Evolutionary conservation across 2,329 filamentous ascomycete genomes (phyloP).

Genomic region (Aspergillus proliferans): DNA sequence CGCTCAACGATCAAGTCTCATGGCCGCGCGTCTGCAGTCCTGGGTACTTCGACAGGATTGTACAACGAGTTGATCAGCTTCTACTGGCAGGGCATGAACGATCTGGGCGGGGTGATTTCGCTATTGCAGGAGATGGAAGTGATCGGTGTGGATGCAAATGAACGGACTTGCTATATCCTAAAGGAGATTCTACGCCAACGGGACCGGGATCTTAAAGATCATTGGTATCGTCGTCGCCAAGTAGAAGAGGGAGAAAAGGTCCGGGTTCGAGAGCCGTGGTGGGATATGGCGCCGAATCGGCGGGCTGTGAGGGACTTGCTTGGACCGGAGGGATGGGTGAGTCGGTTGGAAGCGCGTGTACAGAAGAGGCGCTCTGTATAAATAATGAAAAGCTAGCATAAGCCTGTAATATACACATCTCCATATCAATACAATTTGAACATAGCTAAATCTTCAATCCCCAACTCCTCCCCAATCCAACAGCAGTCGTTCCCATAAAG

Average conservation of each 20-base stretch:
- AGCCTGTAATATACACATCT: not conserved
- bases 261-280: constrained; percentile 19
- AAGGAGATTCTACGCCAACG: constrained; percentile 23
- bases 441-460: constrained; percentile 65
- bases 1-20: constrained; percentile 35
- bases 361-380: constrained; percentile 4
- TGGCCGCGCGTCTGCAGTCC: constrained; percentile 37
- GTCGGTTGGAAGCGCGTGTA: constrained; percentile 12
- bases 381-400: not conserved
- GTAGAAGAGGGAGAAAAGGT: not conserved
- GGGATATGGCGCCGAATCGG: constrained; percentile 26
- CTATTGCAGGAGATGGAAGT: constrained; percentile 41
- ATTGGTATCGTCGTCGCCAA: constrained; percentile 6
- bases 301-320: constrained; percentile 22
- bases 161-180: constrained; percentile 27
- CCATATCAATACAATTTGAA: constrained; percentile 1
- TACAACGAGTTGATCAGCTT: constrained; percentile 42
- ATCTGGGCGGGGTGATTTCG: constrained; percentile 34
- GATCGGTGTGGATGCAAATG: constrained; percentile 34
- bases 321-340: constrained; percentile 22
- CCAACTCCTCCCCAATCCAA: constrained; percentile 84
- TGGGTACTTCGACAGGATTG: constrained; percentile 36
- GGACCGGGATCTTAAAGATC: constrained; percentile 14
- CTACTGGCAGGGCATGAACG: constrained; percentile 37
- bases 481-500: constrained; percentile 67